These are phyloP conservation scores for Agastache rugosa DNA, from an alignment of 257 asterid genomes.

Conservation along the genomic window DNA sequence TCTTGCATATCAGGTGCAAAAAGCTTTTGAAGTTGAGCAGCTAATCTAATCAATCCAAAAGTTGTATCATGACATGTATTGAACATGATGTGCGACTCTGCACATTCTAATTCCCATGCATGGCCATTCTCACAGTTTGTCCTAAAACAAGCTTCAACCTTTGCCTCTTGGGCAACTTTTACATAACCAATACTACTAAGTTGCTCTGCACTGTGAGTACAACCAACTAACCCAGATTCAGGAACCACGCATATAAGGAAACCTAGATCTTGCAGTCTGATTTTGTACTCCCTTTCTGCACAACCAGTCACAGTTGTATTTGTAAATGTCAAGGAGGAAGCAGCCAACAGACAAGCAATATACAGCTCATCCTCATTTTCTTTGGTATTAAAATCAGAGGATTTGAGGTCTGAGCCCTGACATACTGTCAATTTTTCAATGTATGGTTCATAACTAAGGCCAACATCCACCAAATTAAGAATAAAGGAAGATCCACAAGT, in stretches of 20 bases:
- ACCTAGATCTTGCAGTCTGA: slow-evolving; percentile 80
- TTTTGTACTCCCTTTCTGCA: slow-evolving; percentile 58
- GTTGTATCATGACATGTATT: slow-evolving; percentile 86
- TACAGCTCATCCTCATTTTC: slow-evolving; percentile 49
- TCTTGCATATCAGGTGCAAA: slow-evolving; percentile 91
- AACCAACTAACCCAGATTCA: slow-evolving; percentile 45
- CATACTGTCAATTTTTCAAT: slow-evolving; percentile 33
- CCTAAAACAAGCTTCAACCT: slow-evolving; percentile 69
- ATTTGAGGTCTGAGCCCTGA: slow-evolving; percentile 41
- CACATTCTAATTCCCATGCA: slow-evolving; percentile 86
- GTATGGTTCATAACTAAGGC: slow-evolving; percentile 87
- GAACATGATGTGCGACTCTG: slow-evolving; percentile 64
- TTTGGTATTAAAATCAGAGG: slow-evolving; percentile 37
- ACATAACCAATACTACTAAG: slow-evolving; percentile 79
- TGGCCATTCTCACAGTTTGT: slow-evolving; percentile 62
- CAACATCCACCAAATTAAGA: slow-evolving; percentile 84
- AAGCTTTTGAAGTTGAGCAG: slow-evolving; percentile 82
- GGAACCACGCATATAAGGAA: slow-evolving; percentile 66
- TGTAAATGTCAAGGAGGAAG: slow-evolving; percentile 80
- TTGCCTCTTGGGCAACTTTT: slow-evolving; percentile 87
- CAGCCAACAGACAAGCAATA: slow-evolving; percentile 84
- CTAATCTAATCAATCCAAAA: slow-evolving; percentile 68
- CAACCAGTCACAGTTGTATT: slow-evolving; percentile 53
- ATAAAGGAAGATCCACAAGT: slow-evolving; percentile 69
- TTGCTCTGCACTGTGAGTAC: slow-evolving; percentile 62